Conservation (phyloP, 345 rosid genomes). For the Citrus glauca region DNA sequence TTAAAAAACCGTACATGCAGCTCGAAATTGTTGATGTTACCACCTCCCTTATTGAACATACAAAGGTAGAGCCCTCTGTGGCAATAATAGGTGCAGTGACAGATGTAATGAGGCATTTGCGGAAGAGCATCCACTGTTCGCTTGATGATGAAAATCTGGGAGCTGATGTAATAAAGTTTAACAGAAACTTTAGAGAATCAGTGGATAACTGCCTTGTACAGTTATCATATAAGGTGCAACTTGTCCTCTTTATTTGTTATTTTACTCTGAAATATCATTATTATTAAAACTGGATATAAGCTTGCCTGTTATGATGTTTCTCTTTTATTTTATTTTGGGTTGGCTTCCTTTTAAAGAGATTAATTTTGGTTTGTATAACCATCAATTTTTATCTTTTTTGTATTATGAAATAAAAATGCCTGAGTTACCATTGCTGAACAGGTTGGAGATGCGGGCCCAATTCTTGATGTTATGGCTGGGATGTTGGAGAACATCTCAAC, state of each 20-base stretch:
- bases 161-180: conserved; percentile 54
- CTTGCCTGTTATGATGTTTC: conserved; percentile 2
- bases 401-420: conserved; percentile 9
- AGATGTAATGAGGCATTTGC: conserved; percentile 83
- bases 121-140: conserved; percentile 81
- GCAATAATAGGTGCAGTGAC: conserved; percentile 77
- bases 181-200: conserved; percentile 54
- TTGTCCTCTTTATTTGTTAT: conserved; percentile 7
- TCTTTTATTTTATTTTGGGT: background rate
- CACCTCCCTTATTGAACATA: conserved; percentile 60
- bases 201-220: conserved; percentile 86
- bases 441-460: conserved; percentile 98
- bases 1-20: conserved; percentile 73
- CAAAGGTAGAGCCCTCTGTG: conserved; percentile 67
- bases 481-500: conserved; percentile 87
- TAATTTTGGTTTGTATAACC: background rate
- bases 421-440: conserved; percentile 27
- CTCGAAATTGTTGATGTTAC: conserved; percentile 76
- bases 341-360: background rate
- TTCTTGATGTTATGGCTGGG: conserved; percentile 84
- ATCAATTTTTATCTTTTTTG: background rate
- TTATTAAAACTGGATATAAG: background rate
- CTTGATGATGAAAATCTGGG: conserved; percentile 67
- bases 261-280: background rate
- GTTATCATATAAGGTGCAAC: conserved; percentile 57